These are phyloP conservation scores for Coelastrella sp. DNA, from an alignment of 139 green algal species.

Conservation along the genomic window DNA sequence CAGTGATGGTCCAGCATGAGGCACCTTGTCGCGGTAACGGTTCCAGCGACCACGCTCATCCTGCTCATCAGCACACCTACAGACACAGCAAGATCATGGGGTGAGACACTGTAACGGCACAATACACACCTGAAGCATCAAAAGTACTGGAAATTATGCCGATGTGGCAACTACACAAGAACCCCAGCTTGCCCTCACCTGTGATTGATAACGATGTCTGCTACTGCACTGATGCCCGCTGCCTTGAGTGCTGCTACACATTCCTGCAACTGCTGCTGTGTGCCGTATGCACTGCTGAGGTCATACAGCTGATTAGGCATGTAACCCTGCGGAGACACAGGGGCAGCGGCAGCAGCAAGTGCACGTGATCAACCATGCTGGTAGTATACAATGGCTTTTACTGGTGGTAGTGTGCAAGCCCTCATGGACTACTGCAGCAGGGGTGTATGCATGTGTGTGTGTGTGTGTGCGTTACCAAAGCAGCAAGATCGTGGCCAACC, in stretches of 20 bases:
- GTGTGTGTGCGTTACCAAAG: too few species aligned
- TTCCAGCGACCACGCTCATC: slow-evolving; percentile 82
- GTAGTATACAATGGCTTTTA: not conserved
- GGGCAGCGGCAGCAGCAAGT: not conserved
- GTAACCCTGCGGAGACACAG: slow-evolving; percentile 71
- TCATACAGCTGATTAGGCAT: slow-evolving; percentile 87
- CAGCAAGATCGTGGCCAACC: too few species aligned
- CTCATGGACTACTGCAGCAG: too few species aligned
- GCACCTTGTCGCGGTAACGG: slow-evolving; percentile 55
- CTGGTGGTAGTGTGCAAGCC: too few species aligned
- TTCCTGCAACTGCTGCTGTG: slow-evolving; percentile 75
- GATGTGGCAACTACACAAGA: too few species aligned
- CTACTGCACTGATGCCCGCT: slow-evolving; percentile 74
- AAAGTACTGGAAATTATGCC: too few species aligned
- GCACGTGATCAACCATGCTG: not conserved
- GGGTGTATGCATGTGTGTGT: too few species aligned
- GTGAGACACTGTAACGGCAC: not conserved
- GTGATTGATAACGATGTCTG: slow-evolving; percentile 95
- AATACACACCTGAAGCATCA: too few species aligned
- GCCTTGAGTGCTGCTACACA: slow-evolving; percentile 65
- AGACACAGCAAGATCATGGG: not conserved
- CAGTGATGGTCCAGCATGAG: slow-evolving; percentile 51
- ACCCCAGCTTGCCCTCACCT: slow-evolving; percentile 80
- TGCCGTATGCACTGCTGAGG: slow-evolving; percentile 83
- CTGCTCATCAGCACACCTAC: slow-evolving; percentile 74